Percentiles rank a stretch among this genome's conserved stretches.
Evolutionary conservation across 2,329 filamentous ascomycete genomes (phyloP).

Genomic region (Kalmusia sp.): DNA sequence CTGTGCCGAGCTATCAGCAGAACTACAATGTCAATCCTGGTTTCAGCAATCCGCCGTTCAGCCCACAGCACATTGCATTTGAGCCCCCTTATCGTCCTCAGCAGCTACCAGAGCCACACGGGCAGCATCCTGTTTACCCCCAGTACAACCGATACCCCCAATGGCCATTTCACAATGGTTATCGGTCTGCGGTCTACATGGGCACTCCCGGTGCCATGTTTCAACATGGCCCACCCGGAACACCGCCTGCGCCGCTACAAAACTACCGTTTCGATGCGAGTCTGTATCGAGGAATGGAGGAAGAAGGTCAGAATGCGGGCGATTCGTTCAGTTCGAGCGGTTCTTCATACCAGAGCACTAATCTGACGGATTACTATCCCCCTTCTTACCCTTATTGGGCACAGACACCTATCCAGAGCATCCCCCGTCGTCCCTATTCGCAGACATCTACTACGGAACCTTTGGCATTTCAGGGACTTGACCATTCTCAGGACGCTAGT

Average conservation of each 20-base stretch:
- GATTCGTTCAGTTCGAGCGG: background rate
- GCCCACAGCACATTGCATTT: background rate
- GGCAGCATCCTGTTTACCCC: slow-evolving; percentile 13
- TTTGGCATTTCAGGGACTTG: too few species aligned
- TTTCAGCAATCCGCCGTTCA: background rate
- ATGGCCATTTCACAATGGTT: slow-evolving; percentile 11
- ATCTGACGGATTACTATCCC: background rate
- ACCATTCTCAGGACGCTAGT: too few species aligned
- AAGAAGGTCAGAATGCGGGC: background rate
- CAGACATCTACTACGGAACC: too few species aligned
- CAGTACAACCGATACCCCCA: slow-evolving; percentile 18
- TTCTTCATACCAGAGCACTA: background rate
- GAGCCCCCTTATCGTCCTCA: background rate
- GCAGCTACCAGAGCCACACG: background rate
- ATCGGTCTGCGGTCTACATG: slow-evolving; percentile 17
- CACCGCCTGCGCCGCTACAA: background rate
- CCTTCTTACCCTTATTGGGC: background rate
- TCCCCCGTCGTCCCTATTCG: too few species aligned
- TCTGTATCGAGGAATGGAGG: background rate
- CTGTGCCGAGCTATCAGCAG: slow-evolving; percentile 24
- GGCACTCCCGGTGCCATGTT: slow-evolving; percentile 19
- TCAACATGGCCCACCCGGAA: slow-evolving; percentile 21
- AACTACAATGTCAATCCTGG: slow-evolving; percentile 8
- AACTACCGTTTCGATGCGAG: background rate
- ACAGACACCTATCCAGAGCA: too few species aligned